Evolutionary conservation across 164 flowering plant genomes (phyloP).

Genomic region (Malania oleifera): DNA sequence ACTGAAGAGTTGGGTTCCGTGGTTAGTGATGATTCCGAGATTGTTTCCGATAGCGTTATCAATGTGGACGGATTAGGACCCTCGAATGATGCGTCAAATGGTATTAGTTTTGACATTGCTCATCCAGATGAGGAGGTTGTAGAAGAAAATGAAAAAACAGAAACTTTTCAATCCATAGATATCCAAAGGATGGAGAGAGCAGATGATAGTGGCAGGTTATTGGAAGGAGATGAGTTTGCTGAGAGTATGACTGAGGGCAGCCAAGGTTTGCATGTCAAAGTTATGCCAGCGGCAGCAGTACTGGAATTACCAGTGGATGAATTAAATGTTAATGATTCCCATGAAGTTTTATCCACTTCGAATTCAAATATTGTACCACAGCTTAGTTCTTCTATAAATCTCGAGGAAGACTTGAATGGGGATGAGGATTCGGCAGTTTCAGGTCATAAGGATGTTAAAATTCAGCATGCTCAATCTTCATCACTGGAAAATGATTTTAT

Average conservation of each 20-base stretch:
- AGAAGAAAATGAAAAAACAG: conserved; percentile 11
- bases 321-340: not conserved
- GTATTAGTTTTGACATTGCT: not conserved
- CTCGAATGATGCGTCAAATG: conserved; percentile 9
- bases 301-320: not conserved
- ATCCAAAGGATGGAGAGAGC: not conserved
- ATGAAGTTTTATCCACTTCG: not conserved
- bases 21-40: conserved; percentile 10
- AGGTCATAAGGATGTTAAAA: conserved; percentile 2
- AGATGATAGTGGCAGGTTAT: not conserved
- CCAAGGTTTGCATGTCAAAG: not conserved
- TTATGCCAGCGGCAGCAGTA: not conserved
- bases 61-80: conserved; percentile 5
- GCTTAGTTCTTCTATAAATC: not conserved
- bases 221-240: not conserved
- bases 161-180: conserved; percentile 11
- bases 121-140: conserved; percentile 3
- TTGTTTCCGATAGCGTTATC: conserved; percentile 4
- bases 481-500: not conserved
- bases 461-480: not conserved
- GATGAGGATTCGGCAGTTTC: conserved; percentile 6
- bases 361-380: not conserved
- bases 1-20: conserved; percentile 6
- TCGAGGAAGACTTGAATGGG: conserved; percentile 4
- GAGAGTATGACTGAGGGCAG: not conserved